Evolutionary conservation across 305 asterid genomes (phyloP).

Genomic region (Caryopteris hybrid): DNA sequence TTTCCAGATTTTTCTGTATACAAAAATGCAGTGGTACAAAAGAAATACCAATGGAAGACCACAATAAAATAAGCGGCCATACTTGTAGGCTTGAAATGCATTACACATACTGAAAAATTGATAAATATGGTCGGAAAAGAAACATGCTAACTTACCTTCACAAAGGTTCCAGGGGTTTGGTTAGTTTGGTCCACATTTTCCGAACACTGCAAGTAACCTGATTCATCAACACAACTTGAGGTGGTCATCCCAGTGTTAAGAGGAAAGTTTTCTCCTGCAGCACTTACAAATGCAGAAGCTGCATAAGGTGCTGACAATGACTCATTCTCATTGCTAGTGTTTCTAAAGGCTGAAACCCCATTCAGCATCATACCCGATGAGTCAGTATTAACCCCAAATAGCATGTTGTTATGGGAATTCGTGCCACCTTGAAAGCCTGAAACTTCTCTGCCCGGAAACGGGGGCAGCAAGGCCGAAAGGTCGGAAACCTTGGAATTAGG

Average conservation of each 20-base stretch:
- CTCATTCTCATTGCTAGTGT: slow-evolving; percentile 39
- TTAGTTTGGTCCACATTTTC: slow-evolving; percentile 73
- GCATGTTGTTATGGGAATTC: slow-evolving; percentile 44
- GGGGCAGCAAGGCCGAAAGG: slow-evolving; percentile 50
- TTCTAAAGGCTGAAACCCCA: slow-evolving; percentile 43
- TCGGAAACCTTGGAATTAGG: slow-evolving; percentile 55
- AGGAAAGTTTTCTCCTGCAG: slow-evolving; percentile 49
- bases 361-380: slow-evolving; percentile 49
- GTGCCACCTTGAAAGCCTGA: slow-evolving; percentile 46
- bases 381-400: slow-evolving; percentile 52
- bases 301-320: slow-evolving; percentile 46
- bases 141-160: slow-evolving; percentile 54
- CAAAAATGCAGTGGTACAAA: too few species aligned
- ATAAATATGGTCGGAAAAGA: background rate
- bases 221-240: slow-evolving; percentile 78
- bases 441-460: slow-evolving; percentile 60
- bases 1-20: too few species aligned
- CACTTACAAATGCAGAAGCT: slow-evolving; percentile 42
- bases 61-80: too few species aligned
- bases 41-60: too few species aligned
- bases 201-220: slow-evolving; percentile 74
- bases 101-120: background rate
- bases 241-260: slow-evolving; percentile 65
- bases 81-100: background rate
- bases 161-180: slow-evolving; percentile 62